Conservation (phyloP, 768 basidiomycete genomes). For the Chalciporus chontae region DNA sequence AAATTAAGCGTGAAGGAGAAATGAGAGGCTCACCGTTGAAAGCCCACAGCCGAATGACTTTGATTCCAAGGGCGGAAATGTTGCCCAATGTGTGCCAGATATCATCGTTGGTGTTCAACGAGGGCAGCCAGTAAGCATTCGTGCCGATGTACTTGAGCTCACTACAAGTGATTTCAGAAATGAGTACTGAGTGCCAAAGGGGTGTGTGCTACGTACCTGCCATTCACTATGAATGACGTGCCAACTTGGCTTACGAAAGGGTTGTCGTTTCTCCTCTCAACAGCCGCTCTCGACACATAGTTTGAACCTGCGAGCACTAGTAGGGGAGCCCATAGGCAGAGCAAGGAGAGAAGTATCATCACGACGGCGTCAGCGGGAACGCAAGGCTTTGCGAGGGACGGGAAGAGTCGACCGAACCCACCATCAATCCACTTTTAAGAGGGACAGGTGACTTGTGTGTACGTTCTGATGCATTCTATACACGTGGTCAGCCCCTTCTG, state of each 20-base stretch:
- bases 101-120: conserved; percentile 51
- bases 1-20: not conserved
- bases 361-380: conserved; percentile 18
- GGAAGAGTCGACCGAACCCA: not conserved
- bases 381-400: not conserved
- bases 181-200: conserved; percentile 4
- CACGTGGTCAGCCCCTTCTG: conserved; percentile 14
- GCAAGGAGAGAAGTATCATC: conserved; percentile 36
- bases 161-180: conserved; percentile 32
- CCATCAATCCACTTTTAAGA: conserved; percentile 3
- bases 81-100: conserved; percentile 55
- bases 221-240: conserved; percentile 51
- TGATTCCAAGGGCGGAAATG: conserved; percentile 53
- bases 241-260: conserved; percentile 45
- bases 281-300: conserved; percentile 31
- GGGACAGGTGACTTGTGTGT: not conserved
- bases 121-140: conserved; percentile 64
- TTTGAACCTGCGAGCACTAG: conserved; percentile 28
- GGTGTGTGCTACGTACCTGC: conserved; percentile 33
- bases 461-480: not conserved
- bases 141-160: conserved; percentile 48
- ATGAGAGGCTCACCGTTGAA: conserved; percentile 51
- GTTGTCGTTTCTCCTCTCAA: conserved; percentile 26
- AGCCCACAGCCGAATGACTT: conserved; percentile 65
- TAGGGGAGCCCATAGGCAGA: conserved; percentile 29